A percentile compares a stretch with the other conserved stretches of the same genome.
Conservation (phyloP, 305 asterid genomes). For the Andrographis paniculata region DNA sequence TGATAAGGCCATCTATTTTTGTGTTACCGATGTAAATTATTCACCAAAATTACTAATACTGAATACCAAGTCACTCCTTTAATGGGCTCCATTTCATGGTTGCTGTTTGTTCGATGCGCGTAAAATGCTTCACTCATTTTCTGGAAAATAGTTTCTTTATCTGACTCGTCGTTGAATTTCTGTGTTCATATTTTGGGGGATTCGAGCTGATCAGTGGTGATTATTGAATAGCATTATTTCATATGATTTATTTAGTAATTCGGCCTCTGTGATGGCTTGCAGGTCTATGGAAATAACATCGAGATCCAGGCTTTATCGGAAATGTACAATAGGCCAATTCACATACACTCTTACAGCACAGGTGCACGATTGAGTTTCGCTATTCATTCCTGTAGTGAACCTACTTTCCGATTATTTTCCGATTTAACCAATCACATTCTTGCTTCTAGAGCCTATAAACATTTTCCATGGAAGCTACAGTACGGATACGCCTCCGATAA, state of each 20-base stretch:
- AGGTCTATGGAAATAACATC: conserved; percentile 94
- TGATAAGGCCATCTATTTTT: no score
- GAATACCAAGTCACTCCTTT: no score
- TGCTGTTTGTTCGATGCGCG: no score
- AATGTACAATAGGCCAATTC: conserved; percentile 98
- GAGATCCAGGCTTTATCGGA: conserved; percentile 97
- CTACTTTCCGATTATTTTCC: conserved; percentile 14
- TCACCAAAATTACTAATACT: no score
- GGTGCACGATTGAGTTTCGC: conserved; percentile 34
- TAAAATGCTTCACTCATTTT: no score
- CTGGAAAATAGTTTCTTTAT: no score
- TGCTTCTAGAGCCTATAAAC: conserved; percentile 77
- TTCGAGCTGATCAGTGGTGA: no score
- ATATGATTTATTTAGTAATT: neutral
- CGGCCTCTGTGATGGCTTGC: conserved; percentile 16
- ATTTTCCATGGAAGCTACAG: conserved; percentile 88
- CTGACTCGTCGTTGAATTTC: no score
- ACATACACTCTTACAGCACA: conserved; percentile 91
- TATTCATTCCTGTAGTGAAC: conserved; percentile 10
- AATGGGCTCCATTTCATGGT: no score
- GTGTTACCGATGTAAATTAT: no score
- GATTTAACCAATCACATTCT: conserved; percentile 10
- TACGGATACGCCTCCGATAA: conserved; percentile 85
- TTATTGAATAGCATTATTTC: no score
- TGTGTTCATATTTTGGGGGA: no score